phyloP scores from a whole-genome alignment of 2,329 filamentous ascomycete genomes.

The Diaporthe sp. region DNA sequence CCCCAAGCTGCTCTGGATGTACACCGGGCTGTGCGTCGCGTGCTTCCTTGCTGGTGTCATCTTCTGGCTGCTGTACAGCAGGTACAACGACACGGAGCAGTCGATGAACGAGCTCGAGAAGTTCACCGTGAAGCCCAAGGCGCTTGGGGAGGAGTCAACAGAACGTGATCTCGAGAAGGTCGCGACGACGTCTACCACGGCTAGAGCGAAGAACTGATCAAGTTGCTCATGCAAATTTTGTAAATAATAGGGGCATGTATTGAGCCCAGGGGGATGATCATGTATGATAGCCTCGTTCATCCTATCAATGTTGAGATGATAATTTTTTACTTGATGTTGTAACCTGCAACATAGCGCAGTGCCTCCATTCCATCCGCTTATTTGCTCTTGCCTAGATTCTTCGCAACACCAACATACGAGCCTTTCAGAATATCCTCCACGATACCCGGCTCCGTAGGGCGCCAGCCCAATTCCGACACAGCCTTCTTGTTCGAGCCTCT shows the following conservation, averaged over 20 bases:
- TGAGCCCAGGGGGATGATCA: neutral
- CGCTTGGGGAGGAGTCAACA: neutral
- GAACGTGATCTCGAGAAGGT: conserved; percentile 27
- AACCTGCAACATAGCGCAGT: neutral
- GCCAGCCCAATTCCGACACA: conserved; percentile 54
- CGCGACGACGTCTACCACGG: neutral
- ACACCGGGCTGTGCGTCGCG: conserved; percentile 33
- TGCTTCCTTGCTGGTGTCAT: conserved; percentile 36
- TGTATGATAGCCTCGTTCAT: neutral
- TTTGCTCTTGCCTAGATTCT: neutral
- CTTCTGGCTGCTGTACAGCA: conserved; percentile 39
- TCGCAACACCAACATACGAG: conserved; percentile 43
- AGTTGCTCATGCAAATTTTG: neutral
- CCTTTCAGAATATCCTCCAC: conserved; percentile 51
- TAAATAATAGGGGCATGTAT: no score
- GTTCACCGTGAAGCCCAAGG: conserved; percentile 35
- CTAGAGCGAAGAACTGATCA: neutral
- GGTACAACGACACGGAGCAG: conserved; percentile 37
- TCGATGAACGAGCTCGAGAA: conserved; percentile 40
- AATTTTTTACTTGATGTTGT: neutral
- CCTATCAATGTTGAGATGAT: neutral
- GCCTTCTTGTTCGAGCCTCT: conserved; percentile 54
- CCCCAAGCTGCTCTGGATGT: conserved; percentile 41
- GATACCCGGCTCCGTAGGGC: conserved; percentile 50
- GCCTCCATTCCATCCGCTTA: neutral